phyloP scores from a whole-genome alignment of 2,329 filamentous ascomycete genomes.

The Metarhizium album region DNA sequence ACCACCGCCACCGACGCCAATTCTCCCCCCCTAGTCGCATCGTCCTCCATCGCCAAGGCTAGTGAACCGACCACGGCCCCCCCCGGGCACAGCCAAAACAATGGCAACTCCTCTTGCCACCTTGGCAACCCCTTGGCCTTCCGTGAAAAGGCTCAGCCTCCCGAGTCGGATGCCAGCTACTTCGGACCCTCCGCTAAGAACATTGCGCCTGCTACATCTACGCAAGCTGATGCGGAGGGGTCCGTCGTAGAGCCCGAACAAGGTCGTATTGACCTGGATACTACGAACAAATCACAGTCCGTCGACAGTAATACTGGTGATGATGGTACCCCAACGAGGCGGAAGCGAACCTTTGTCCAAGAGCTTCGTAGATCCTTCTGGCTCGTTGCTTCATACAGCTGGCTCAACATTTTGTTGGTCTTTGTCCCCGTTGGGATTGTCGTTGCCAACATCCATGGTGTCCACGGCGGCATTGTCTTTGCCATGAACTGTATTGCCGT shows the following conservation, averaged over 20 bases:
- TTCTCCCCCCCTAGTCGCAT: slow-evolving; percentile 5
- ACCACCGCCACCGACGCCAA: background rate
- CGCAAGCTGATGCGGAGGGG: slow-evolving; percentile 44
- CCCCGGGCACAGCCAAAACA: slow-evolving; percentile 11
- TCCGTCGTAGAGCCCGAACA: slow-evolving; percentile 37
- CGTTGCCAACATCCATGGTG: slow-evolving; percentile 40
- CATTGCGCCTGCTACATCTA: slow-evolving; percentile 29
- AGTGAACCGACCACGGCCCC: background rate
- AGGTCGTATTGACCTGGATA: slow-evolving; percentile 4
- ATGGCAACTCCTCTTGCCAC: slow-evolving; percentile 11
- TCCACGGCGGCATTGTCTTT: slow-evolving; percentile 54
- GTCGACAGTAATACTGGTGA: slow-evolving; percentile 13
- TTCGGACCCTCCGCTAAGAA: slow-evolving; percentile 15
- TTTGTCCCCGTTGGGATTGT: slow-evolving; percentile 72
- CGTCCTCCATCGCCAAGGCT: slow-evolving; percentile 1
- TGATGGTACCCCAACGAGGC: slow-evolving; percentile 12
- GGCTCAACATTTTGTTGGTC: slow-evolving; percentile 65
- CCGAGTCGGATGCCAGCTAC: slow-evolving; percentile 13
- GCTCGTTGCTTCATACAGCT: slow-evolving; percentile 59
- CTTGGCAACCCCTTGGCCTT: slow-evolving; percentile 5
- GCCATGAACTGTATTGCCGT: slow-evolving; percentile 67
- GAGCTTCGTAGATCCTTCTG: slow-evolving; percentile 40
- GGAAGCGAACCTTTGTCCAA: slow-evolving; percentile 32
- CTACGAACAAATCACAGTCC: slow-evolving; percentile 16
- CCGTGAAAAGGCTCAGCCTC: slow-evolving; percentile 10